These are phyloP conservation scores for Hirschioporus abietinus DNA, from an alignment of 768 basidiomycete species.

Conservation along the genomic window DNA sequence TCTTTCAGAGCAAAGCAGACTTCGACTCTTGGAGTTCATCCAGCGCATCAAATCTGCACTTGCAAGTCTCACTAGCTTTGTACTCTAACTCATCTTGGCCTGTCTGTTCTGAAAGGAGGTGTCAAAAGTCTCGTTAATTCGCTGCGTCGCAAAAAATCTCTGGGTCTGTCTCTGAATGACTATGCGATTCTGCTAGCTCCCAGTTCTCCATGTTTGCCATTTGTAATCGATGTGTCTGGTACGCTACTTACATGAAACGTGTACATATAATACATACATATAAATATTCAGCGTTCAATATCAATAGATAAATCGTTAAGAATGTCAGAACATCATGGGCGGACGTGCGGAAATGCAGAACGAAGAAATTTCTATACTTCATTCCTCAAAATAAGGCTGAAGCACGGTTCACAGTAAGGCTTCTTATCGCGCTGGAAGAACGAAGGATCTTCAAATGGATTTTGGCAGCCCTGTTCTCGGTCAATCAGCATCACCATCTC, in stretches of 20 bases:
- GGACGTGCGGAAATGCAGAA: not conserved
- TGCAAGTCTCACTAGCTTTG: constrained; percentile 6
- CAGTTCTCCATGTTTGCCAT: not conserved
- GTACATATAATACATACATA: not conserved
- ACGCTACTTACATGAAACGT: not conserved
- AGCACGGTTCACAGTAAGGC: constrained; percentile 86
- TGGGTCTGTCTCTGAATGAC: not conserved
- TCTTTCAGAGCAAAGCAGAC: constrained; percentile 9
- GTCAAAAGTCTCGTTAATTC: not conserved
- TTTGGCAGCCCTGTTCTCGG: constrained; percentile 57
- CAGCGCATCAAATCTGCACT: constrained; percentile 11
- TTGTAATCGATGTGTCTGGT: not conserved
- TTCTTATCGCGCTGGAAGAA: constrained; percentile 83
- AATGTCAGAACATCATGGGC: not conserved
- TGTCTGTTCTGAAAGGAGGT: too few relatives aligned
- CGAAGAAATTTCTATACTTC: constrained; percentile 45
- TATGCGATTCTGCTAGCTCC: not conserved
- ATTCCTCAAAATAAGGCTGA: constrained; percentile 76
- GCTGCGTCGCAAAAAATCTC: not conserved
- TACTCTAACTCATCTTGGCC: not conserved
- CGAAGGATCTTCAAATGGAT: constrained; percentile 79
- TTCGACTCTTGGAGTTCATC: constrained; percentile 13
- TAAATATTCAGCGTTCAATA: not conserved
- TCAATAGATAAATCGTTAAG: not conserved
- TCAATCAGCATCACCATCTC: not conserved